Conservation (phyloP, 441 rosid species). For the Corymbia citriodora region DNA sequence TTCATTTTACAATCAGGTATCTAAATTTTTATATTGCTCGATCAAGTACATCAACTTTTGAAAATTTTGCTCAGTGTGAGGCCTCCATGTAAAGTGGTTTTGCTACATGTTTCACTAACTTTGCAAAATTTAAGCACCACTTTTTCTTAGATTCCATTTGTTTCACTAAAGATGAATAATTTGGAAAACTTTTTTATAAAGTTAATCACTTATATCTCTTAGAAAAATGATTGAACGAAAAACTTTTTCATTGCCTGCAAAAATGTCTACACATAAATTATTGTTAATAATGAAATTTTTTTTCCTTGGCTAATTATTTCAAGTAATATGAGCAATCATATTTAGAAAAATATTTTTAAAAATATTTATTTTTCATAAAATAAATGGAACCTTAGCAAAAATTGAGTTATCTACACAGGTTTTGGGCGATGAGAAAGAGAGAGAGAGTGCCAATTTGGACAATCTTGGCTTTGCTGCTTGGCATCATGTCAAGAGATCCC, state of each 20-base stretch:
- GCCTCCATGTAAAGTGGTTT: neutral
- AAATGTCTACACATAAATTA: too few relatives aligned
- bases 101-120: neutral
- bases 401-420: neutral
- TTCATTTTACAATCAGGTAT: neutral
- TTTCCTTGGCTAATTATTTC: too few relatives aligned
- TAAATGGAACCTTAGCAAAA: neutral
- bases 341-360: too few relatives aligned
- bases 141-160: neutral
- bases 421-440: neutral
- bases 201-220: neutral
- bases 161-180: too few relatives aligned
- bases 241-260: too few relatives aligned
- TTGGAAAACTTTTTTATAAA: too few relatives aligned
- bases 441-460: neutral
- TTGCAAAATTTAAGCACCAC: neutral
- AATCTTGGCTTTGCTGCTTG: neutral
- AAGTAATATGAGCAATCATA: rapidly evolving
- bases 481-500: neutral
- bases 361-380: too few relatives aligned
- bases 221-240: too few relatives aligned
- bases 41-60: neutral
- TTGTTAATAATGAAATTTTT: too few relatives aligned
- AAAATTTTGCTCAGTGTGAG: neutral
- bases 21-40: neutral